Percentiles rank a stretch among this genome's conserved stretches.
These are phyloP conservation scores for Sorghum bicolor DNA, from an alignment of 176 grass and related monocot genomes.

Conservation along the genomic window Sorghum_bicolor_NCBIv3 NC_012877.2:12596501-12597000, in stretches of 20 bases:
- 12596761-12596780: neutral
- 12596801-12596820: neutral
- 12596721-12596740: constrained; percentile 37
- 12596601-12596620: constrained; percentile 51
- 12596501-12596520: neutral
- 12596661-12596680: constrained; percentile 66
- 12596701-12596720: constrained; percentile 70
- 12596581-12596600: constrained; percentile 64
- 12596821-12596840: neutral
- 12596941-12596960: neutral
- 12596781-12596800: neutral
- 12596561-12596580: constrained; percentile 68
- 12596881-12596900: constrained; percentile 21
- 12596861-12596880: neutral
- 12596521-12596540: constrained; percentile 58
- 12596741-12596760: neutral
- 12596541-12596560: constrained; percentile 63
- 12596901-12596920: constrained; percentile 1
- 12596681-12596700: constrained; percentile 75
- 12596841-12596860: neutral
- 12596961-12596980: neutral
- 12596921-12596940: neutral
- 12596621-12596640: constrained; percentile 67
- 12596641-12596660: constrained; percentile 63
- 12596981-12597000: neutral